phyloP scores from a whole-genome alignment of 768 basidiomycete genomes.

The Dacryopinax primogenitus region DNA sequence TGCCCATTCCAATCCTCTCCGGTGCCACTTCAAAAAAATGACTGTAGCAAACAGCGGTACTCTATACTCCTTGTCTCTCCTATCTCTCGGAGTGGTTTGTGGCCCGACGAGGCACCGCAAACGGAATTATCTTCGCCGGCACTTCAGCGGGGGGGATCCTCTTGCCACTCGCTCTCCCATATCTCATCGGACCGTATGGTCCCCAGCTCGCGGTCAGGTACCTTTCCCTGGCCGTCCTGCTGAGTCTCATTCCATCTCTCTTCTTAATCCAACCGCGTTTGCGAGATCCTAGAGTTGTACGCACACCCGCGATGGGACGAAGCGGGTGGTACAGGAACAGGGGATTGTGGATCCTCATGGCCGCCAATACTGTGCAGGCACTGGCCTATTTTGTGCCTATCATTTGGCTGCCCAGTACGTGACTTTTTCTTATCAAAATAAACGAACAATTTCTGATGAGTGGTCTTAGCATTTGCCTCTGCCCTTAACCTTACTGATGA shows the following conservation, averaged over 20 bases:
- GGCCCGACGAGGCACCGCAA: slow-evolving; percentile 24
- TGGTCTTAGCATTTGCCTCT: slow-evolving; percentile 22
- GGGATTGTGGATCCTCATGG: slow-evolving; percentile 22
- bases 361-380: slow-evolving; percentile 22
- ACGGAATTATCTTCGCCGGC: slow-evolving; percentile 27
- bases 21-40: too few relatives aligned
- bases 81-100: slow-evolving; percentile 29
- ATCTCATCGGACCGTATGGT: slow-evolving; percentile 22
- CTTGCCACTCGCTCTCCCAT: slow-evolving; percentile 23
- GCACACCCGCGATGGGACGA: slow-evolving; percentile 19
- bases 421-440: too few relatives aligned
- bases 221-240: slow-evolving; percentile 17
- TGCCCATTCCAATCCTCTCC: neutral
- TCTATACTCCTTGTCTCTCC: slow-evolving; percentile 23
- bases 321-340: slow-evolving; percentile 19
- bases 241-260: slow-evolving; percentile 19
- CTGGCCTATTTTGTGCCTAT: slow-evolving; percentile 22
- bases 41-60: slow-evolving; percentile 18
- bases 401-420: slow-evolving; percentile 23
- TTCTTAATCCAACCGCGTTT: slow-evolving; percentile 23
- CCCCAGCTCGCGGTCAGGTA: slow-evolving; percentile 21
- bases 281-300: slow-evolving; percentile 19
- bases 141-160: slow-evolving; percentile 24
- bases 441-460: too few relatives aligned
- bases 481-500: slow-evolving; percentile 19